Evolutionary conservation across 1,284 basidiomycete genomes (phyloP), one percentile per base, ranked within the genome.

Genomic region (Austroboletus niveus): DNA sequence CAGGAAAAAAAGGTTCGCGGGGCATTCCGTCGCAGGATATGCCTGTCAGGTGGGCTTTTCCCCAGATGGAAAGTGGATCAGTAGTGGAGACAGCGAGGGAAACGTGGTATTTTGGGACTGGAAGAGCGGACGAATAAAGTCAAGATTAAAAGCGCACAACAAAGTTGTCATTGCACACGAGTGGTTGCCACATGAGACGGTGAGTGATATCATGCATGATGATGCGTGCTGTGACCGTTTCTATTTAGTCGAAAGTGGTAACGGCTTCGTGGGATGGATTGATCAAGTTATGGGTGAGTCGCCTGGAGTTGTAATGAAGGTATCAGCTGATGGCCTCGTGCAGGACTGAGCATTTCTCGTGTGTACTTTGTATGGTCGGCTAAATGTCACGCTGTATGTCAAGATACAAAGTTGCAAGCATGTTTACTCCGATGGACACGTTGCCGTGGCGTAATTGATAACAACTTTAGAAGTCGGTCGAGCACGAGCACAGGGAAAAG

Each of bases 41-140:
- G 96, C 96, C 3, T 98, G 94, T 68, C 89, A 94, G 65, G 85
- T 98, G 42, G 94, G 90, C 24, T 99, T 99, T 72, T 97, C 94
- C 22, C 95, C 97, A 0, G 97, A 99, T 66, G 97, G 97, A 15
- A 92, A 93, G 70, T 96, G 93, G 87, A 87, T 99, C 62, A 95
- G 92, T 62, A 95, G 92, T 49, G 97, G 97, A 30, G 96, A 98
- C 63, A 91, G 92, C 4, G 85, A 89, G 56, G 97, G 97, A 2
- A 94, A 97, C 69, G 79, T 99, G 42, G 92, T 98, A 14, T 97
- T 98, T 72, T 99, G 96, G 97, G 97, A 99, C 72, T 99, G 94
- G 93, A 99, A 98, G 75, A 94, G 87, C n/a, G 90, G 93, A 4
- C 84, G 90, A 57, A 92, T 99, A 68, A 89, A 94, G 71, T 95